Conservation (phyloP, 2,329 filamentous ascomycete genomes). For the Hypoxylon sp. region DNA sequence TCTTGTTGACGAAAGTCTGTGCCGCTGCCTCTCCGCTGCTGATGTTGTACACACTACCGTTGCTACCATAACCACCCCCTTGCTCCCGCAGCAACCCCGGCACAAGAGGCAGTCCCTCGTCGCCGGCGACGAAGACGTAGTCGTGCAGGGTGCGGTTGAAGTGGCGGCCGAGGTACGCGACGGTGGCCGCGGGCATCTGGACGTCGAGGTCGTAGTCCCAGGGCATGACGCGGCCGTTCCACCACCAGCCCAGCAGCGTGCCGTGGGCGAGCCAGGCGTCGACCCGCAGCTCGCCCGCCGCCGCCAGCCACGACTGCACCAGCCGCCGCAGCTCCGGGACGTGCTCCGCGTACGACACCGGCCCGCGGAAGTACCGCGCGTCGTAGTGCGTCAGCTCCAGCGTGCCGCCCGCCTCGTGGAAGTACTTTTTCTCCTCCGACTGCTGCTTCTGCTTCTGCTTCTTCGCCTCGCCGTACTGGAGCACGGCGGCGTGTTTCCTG, state of each 20-base stretch:
- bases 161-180: slow-evolving; percentile 72
- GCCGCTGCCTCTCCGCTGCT: slow-evolving; percentile 36
- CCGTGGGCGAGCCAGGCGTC: slow-evolving; percentile 92
- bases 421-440: slow-evolving; percentile 66
- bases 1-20: slow-evolving; percentile 50
- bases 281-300: slow-evolving; percentile 71
- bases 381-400: slow-evolving; percentile 79
- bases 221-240: slow-evolving; percentile 81
- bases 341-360: slow-evolving; percentile 75
- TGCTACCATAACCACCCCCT: slow-evolving; percentile 36
- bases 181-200: slow-evolving; percentile 76
- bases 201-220: slow-evolving; percentile 90
- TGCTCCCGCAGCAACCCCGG: not conserved
- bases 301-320: slow-evolving; percentile 79
- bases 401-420: slow-evolving; percentile 71
- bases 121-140: slow-evolving; percentile 61
- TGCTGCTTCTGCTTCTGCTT: slow-evolving; percentile 4
- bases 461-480: not conserved
- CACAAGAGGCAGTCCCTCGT: slow-evolving; percentile 52
- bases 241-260: slow-evolving; percentile 89
- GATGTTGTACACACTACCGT: not conserved
- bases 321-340: slow-evolving; percentile 75
- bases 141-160: slow-evolving; percentile 76
- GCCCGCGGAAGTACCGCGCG: slow-evolving; percentile 71
- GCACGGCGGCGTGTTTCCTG: not conserved